These are phyloP conservation scores for Sarocladium strictum DNA, from an alignment of 2,329 filamentous ascomycete genomes.

Conservation along the genomic window DNA sequence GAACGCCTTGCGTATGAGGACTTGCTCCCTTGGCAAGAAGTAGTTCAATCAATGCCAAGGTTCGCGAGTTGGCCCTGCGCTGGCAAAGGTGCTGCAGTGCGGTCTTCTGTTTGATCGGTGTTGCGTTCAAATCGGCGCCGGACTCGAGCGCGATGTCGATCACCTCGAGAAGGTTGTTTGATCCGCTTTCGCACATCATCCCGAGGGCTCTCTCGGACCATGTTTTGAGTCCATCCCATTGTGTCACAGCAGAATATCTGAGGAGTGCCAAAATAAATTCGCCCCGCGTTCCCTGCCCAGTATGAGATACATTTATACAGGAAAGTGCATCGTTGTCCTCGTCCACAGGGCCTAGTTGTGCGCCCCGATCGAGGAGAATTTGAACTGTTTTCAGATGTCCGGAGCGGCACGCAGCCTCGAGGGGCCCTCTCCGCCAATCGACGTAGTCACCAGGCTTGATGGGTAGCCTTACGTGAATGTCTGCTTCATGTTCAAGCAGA, in stretches of 20 bases:
- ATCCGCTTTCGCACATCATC: neutral
- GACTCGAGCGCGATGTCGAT: neutral
- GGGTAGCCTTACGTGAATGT: neutral
- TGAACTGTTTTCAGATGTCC: neutral
- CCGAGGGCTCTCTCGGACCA: neutral
- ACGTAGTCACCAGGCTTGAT: neutral
- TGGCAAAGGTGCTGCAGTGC: neutral
- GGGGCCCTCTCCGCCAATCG: neutral
- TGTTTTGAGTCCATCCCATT: neutral
- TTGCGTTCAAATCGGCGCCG: neutral
- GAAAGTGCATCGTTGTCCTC: neutral
- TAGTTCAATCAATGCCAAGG: neutral
- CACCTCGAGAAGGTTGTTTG: neutral
- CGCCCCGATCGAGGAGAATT: neutral
- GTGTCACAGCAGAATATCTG: neutral
- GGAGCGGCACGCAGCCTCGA: neutral
- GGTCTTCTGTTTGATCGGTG: neutral
- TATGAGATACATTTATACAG: neutral
- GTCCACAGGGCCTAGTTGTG: neutral
- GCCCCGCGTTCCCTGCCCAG: neutral
- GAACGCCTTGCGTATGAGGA: neutral
- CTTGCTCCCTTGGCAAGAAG: neutral
- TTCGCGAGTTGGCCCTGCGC: neutral
- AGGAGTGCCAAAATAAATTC: neutral
- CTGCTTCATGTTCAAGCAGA: neutral